Evolutionary conservation across 164 flowering plant genomes (phyloP).

Genomic region (Piper betle): DNA sequence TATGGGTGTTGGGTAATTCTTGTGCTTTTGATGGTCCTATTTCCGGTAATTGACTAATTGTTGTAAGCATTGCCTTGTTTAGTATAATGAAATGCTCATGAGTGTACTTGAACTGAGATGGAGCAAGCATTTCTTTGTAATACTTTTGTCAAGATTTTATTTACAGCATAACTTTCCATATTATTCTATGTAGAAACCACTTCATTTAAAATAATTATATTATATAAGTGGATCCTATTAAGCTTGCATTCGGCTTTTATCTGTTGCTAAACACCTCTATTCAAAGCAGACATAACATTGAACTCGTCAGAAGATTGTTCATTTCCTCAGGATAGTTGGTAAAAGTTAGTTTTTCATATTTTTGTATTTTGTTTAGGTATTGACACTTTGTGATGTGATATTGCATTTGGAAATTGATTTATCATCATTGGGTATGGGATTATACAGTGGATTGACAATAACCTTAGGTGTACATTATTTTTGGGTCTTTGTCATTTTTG

Average conservation of each 20-base stretch:
- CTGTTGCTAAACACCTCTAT: too few species aligned
- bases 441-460: too few species aligned
- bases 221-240: neutral
- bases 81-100: neutral
- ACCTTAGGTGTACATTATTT: neutral
- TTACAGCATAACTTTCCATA: neutral
- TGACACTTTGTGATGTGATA: too few species aligned
- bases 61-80: neutral
- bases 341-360: too few species aligned
- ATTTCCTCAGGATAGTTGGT: too few species aligned
- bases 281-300: too few species aligned
- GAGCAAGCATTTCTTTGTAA: neutral
- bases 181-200: neutral
- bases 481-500: neutral
- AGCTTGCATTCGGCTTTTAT: too few species aligned
- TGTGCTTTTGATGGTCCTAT: constrained; percentile 70
- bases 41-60: constrained; percentile 44
- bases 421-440: too few species aligned
- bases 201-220: neutral
- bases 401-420: too few species aligned
- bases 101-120: neutral
- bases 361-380: too few species aligned
- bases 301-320: too few species aligned
- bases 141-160: neutral
- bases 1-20: constrained; percentile 71